Evolutionary conservation across 1,139 yeast genomes (phyloP).

Genomic region (Candida pseudoviswanathii): DNA sequence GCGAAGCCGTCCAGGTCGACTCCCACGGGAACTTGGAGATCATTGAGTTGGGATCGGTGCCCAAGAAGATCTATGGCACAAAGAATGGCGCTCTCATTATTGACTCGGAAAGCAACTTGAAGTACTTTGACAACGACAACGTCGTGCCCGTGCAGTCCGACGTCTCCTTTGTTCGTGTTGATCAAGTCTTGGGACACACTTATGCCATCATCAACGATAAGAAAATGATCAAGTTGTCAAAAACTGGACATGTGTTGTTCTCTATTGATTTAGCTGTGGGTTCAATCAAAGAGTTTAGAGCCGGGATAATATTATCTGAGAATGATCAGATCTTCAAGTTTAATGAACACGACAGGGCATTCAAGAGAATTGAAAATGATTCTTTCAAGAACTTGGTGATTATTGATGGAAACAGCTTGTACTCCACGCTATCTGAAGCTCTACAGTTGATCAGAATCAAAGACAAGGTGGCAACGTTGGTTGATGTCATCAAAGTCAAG

Average conservation of each 20-base stretch:
- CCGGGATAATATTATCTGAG: slow-evolving; percentile 21
- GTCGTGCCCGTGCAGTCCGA: slow-evolving; percentile 5
- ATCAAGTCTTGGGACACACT: slow-evolving; percentile 13
- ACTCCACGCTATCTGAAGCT: slow-evolving; percentile 8
- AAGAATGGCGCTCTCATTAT: slow-evolving; percentile 22
- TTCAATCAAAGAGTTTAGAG: slow-evolving; percentile 21
- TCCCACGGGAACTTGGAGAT: slow-evolving; percentile 8
- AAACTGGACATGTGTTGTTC: slow-evolving; percentile 10
- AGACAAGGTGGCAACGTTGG: slow-evolving; percentile 9
- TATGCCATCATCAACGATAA: slow-evolving; percentile 18
- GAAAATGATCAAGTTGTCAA: slow-evolving; percentile 14
- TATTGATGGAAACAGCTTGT: slow-evolving; percentile 16
- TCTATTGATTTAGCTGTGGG: slow-evolving; percentile 11
- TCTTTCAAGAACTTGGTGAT: slow-evolving; percentile 14
- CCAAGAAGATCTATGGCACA: slow-evolving; percentile 8
- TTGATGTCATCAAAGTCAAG: slow-evolving; percentile 8
- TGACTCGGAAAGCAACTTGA: slow-evolving; percentile 18
- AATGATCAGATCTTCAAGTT: slow-evolving; percentile 21
- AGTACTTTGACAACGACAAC: slow-evolving; percentile 7
- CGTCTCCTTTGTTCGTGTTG: slow-evolving; percentile 10
- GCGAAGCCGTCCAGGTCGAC: slow-evolving; percentile 12
- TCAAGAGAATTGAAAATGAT: slow-evolving; percentile 15
- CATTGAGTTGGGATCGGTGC: slow-evolving; percentile 6
- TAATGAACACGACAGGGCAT: slow-evolving; percentile 9
- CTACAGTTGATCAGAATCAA: slow-evolving; percentile 12